A percentile compares a stretch with the other conserved stretches of the same genome.
These are phyloP conservation scores for Trichocomaceae sp. DNA, from an alignment of 2,329 filamentous ascomycete genomes.

Conservation along the genomic window DNA sequence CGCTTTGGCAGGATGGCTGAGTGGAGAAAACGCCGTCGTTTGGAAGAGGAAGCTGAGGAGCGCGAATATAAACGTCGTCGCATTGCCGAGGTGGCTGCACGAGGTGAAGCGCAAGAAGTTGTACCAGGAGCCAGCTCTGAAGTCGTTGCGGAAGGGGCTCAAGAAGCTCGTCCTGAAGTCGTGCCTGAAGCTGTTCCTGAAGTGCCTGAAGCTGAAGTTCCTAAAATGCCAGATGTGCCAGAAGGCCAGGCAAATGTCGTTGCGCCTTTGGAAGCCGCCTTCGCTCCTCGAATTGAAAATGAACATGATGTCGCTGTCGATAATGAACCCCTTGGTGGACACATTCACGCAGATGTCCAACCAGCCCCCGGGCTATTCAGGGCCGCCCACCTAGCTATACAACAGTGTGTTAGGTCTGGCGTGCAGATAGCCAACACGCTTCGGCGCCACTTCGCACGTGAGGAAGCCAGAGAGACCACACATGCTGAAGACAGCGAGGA, in stretches of 20 bases:
- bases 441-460: not conserved
- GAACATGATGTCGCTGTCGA: not conserved
- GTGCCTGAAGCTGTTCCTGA: not conserved
- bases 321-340: not conserved
- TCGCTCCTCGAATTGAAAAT: not conserved
- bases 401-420: not conserved
- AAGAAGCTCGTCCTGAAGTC: not conserved
- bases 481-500: not conserved
- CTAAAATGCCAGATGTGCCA: too few species aligned
- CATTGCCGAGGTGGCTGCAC: not conserved
- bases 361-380: not conserved
- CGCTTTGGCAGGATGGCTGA: not conserved
- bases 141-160: too few species aligned
- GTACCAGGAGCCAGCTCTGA: too few species aligned
- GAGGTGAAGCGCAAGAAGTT: not conserved
- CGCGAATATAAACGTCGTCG: conserved; percentile 1
- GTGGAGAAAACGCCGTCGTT: not conserved
- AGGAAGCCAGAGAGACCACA: not conserved
- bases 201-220: too few species aligned
- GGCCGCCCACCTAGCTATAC: not conserved
- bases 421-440: not conserved
- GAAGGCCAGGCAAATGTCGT: not conserved
- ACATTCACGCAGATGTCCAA: not conserved
- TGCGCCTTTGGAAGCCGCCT: not conserved
- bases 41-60: not conserved